Conservation (phyloP, 306 rosid genomes). For the Begonia peltatifolia region DNA sequence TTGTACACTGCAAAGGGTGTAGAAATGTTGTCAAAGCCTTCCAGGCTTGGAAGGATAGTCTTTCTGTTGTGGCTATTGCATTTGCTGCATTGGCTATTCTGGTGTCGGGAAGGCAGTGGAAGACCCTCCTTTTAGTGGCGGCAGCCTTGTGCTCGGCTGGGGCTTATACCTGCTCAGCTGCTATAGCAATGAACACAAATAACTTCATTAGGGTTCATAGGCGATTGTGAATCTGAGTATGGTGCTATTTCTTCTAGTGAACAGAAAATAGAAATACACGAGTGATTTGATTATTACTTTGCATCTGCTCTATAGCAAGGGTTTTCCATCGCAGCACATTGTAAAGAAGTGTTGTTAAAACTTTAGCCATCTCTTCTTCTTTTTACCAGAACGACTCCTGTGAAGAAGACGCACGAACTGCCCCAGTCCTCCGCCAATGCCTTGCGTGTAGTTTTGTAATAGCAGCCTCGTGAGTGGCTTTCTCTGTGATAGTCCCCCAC, state of each 20-base stretch:
- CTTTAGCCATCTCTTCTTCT: constrained; percentile 85
- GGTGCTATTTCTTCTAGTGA: no score
- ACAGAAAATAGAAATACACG: no score
- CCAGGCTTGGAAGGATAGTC: constrained; percentile 54
- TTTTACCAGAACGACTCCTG: constrained; percentile 59
- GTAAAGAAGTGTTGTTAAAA: constrained; percentile 25
- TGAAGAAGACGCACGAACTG: constrained; percentile 72
- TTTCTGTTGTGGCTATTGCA: constrained; percentile 38
- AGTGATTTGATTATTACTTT: no score
- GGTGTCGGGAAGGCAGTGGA: constrained; percentile 67
- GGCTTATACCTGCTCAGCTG: constrained; percentile 54
- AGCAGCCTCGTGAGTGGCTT: constrained; percentile 71
- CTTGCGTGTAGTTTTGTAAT: constrained; percentile 67
- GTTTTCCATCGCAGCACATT: no score
- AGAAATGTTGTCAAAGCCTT: constrained; percentile 60
- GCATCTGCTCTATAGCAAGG: no score
- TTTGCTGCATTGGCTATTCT: constrained; percentile 47
- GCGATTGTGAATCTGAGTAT: constrained; percentile 34
- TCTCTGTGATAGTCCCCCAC: background rate
- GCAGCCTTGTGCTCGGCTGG: constrained; percentile 55
- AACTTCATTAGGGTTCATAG: constrained; percentile 81
- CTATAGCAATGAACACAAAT: constrained; percentile 59
- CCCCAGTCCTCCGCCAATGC: constrained; percentile 55
- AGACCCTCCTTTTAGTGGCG: constrained; percentile 33
- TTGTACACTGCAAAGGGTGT: constrained; percentile 71